Base-by-base conservation (phyloP, 768 basidiomycete species). In the Tricholoma saponaceum region DNA sequence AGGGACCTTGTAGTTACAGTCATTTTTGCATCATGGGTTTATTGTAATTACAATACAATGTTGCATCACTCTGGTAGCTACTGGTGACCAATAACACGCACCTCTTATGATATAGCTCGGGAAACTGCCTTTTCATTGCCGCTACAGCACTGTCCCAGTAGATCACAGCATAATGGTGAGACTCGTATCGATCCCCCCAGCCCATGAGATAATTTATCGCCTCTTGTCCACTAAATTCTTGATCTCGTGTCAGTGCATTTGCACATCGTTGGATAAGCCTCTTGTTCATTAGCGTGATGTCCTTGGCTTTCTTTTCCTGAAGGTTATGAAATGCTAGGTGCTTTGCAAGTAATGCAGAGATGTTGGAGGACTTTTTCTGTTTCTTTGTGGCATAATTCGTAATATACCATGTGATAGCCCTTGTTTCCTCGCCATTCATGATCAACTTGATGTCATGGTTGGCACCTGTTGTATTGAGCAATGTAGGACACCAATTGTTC, bases 371-470 rank as follows among this genome's bases (percentile, higher is more conserved):
- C 12, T 62, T 59, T 7, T 56, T 47, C 52, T 79, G 76, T 43
- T 75, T 76, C 60, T 82, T 82, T 0, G 72, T 67, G 0, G 70
- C 62, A 55, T 81, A 81, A 0, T 55, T 60, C 0, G 74, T 72
- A 0, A 74, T 66, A 47, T 83, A 83, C 51, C 63, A 76, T 0
- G 70, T 63, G 0, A 76, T 58, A 3, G 69, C 63, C 23, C 64
- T 67, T 0, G 76, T 78, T 0, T 75, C 73, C 0, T 5, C 20
- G 0, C 70, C 72, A 52, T 71, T 72, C 3, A 69, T 66, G 0
- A 81, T 53, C n/a, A n/a, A n/a, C n/a, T n/a, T n/a, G n/a, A n/a
- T n/a, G n/a, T n/a, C n/a, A n/a, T n/a, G n/a, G n/a, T n/a, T n/a
- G n/a, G n/a, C n/a, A n/a, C n/a, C n/a, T n/a, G n/a, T n/a, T n/a